Percentiles rank a stretch among this genome's conserved stretches.
phyloP scores from a whole-genome alignment of 2,329 filamentous ascomycete genomes.

The Juglanconis oblonga region DNA sequence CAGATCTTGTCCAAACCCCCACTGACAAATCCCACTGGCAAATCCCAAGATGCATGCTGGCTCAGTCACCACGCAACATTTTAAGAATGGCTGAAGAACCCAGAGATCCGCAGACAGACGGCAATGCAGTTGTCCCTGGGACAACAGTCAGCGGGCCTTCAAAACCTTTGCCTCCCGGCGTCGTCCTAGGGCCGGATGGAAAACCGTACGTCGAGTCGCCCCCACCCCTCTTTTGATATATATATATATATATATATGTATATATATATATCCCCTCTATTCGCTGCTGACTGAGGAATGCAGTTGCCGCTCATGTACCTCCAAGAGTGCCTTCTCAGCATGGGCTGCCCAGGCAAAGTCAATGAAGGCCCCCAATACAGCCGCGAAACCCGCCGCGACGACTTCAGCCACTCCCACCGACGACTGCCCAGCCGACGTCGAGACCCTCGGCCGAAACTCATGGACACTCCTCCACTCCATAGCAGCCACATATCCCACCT shows the following conservation, averaged over 20 bases:
- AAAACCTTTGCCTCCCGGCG: slow-evolving; percentile 64
- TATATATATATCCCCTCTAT: not conserved
- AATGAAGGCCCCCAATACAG: slow-evolving; percentile 34
- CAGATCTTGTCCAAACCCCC: not conserved
- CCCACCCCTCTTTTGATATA: too few species aligned
- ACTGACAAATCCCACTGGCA: slow-evolving; percentile 7
- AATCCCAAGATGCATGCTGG: not conserved
- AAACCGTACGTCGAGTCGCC: slow-evolving; percentile 65
- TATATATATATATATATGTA: too few species aligned
- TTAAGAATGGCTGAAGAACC: slow-evolving; percentile 36
- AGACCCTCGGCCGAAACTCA: slow-evolving; percentile 77
- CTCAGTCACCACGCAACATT: slow-evolving; percentile 1
- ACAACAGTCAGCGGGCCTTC: slow-evolving; percentile 30
- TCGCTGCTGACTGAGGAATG: slow-evolving; percentile 21
- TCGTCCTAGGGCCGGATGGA: slow-evolving; percentile 75
- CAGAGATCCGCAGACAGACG: slow-evolving; percentile 27
- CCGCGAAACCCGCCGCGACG: slow-evolving; percentile 29
- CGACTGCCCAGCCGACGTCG: slow-evolving; percentile 90
- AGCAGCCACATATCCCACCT: slow-evolving; percentile 77
- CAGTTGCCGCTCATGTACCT: slow-evolving; percentile 71
- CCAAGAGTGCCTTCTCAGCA: slow-evolving; percentile 58
- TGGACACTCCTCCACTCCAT: slow-evolving; percentile 95
- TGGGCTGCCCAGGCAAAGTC: slow-evolving; percentile 55
- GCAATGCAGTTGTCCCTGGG: slow-evolving; percentile 20
- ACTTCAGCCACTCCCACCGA: slow-evolving; percentile 33